phyloP scores from a whole-genome alignment of 257 asterid species.

The Capsicum chinense region DNA sequence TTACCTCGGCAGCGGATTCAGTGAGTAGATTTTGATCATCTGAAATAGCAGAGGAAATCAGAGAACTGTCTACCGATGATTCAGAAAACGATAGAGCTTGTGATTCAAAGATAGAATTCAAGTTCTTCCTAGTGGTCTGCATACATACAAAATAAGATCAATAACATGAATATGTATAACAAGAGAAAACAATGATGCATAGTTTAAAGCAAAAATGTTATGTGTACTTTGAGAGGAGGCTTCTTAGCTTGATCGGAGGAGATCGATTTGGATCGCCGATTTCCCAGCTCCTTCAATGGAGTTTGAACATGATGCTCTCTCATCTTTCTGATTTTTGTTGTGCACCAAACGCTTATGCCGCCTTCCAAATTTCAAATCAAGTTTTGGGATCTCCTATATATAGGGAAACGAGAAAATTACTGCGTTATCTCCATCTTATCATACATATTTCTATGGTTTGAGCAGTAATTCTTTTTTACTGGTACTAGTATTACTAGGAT shows the following conservation, averaged over 20 bases:
- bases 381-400: background rate
- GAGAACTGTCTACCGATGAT: background rate
- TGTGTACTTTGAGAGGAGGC: constrained; percentile 9
- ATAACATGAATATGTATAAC: background rate
- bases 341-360: constrained; percentile 1
- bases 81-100: background rate
- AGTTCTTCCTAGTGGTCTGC: constrained; percentile 25
- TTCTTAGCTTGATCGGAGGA: constrained; percentile 22
- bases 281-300: constrained; percentile 25
- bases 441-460: too few relatives aligned
- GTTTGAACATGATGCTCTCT: constrained; percentile 15
- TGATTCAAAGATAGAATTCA: background rate
- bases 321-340: background rate
- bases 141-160: background rate
- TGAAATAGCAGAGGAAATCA: background rate
- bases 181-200: background rate
- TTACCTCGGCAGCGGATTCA: constrained; percentile 1
- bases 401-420: too few relatives aligned
- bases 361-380: constrained; percentile 14
- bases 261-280: constrained; percentile 17
- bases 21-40: constrained; percentile 4
- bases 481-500: too few relatives aligned
- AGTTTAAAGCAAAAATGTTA: background rate
- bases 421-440: too few relatives aligned
- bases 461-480: too few relatives aligned